phyloP scores from a whole-genome alignment of 768 basidiomycete species.

The Suillus fuscotomentosus region DNA sequence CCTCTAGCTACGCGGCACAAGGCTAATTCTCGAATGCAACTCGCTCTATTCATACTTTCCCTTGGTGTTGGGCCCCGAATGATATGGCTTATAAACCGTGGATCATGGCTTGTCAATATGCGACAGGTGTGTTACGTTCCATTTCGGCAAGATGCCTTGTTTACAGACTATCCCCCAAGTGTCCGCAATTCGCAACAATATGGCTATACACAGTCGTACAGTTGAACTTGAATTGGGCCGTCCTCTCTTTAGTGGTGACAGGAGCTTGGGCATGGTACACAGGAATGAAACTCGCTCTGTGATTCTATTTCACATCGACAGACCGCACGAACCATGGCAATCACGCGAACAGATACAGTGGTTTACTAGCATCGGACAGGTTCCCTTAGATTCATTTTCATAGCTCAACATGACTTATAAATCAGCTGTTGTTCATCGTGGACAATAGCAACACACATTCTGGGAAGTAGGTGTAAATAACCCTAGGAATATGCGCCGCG shows the following conservation, averaged over 20 bases:
- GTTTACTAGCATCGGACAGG: not conserved
- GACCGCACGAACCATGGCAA: not conserved
- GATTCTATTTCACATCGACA: constrained; percentile 4
- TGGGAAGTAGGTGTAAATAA: not conserved
- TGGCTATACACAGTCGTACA: constrained; percentile 80
- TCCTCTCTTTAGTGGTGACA: constrained; percentile 52
- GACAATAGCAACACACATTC: not conserved
- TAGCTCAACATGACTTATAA: not conserved
- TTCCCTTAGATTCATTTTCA: not conserved
- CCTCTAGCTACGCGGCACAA: constrained; percentile 62
- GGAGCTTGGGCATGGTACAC: constrained; percentile 63
- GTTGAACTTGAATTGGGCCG: constrained; percentile 61
- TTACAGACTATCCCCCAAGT: constrained; percentile 37
- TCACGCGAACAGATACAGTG: not conserved
- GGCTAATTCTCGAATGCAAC: constrained; percentile 48
- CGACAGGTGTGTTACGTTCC: constrained; percentile 52
- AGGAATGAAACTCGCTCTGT: constrained; percentile 45
- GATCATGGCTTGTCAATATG: constrained; percentile 72
- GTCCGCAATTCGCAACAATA: constrained; percentile 72
- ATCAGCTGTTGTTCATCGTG: not conserved
- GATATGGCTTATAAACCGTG: constrained; percentile 68
- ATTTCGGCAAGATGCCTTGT: not conserved
- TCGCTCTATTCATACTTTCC: constrained; percentile 57
- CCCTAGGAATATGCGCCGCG: not conserved
- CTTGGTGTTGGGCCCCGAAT: constrained; percentile 59